Evolutionary conservation across 768 basidiomycete species (phyloP), one percentile per base, ranked within the genome.

Genomic region (Boletus huronensis): DNA sequence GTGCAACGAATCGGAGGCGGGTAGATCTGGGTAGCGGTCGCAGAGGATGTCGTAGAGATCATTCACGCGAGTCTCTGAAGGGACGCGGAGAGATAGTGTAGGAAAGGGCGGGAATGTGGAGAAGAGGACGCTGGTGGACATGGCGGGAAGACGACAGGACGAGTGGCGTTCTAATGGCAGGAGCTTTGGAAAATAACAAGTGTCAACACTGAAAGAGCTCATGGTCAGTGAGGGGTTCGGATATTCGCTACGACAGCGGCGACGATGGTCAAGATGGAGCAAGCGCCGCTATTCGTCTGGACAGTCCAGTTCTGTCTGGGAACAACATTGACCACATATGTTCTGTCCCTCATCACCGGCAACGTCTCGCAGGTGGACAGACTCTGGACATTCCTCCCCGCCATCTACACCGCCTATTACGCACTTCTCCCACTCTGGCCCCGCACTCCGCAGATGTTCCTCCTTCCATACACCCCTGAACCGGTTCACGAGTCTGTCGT

Each of bases 361-460:
- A 94, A 95, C 62, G 87, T 89, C 45, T 90, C 88, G 1, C 90
- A 93, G 66, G 92, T 95, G 25, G 93, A 98, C 73, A 82, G 90
- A 28, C 65, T 93, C 26, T 86, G 84, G 84, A 83, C 89, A 0
- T 83, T 93, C 69, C 62, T 90, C 34, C 94, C 95, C 0, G 79
- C 87, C 7, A 77, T 95, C 19, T 96, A 95, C 71, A 82, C 86
- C 0, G 83, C 85, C 1, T 91, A 91, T 66, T 93, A 83, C 66
- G 87, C 93, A 1, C 74, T 97, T 28, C 70, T 88, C 3, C 93
- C 91, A 1, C 71, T 87, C 7, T 75, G 79, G 72, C 77, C 79
- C 16, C 69, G 50, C 13, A 59, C 58, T 10, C 61, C 72, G 0
- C 64, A 65, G 19, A 69, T 74, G 10, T 66, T 72, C 21, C 66